Percentiles rank a stretch among this genome's conserved stretches.
Conservation (phyloP, 2,329 filamentous ascomycete genomes). For the Ciborinia camelliae region DNA sequence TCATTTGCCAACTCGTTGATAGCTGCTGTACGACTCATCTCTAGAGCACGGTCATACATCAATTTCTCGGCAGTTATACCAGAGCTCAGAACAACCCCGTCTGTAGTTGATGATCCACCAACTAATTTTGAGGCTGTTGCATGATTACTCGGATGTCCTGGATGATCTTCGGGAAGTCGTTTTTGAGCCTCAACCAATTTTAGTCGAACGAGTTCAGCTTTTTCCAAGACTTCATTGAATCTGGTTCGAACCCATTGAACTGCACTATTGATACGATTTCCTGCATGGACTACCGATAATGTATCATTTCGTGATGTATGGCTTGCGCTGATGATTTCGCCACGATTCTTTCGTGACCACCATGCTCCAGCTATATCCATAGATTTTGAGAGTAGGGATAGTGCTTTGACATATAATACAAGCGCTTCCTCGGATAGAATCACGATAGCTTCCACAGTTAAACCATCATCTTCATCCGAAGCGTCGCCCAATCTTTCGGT, state of each 20-base stretch:
- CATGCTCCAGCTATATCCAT: slow-evolving; percentile 93
- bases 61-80: slow-evolving; percentile 93
- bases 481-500: slow-evolving; percentile 52
- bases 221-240: slow-evolving; percentile 96
- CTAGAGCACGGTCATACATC: slow-evolving; percentile 95
- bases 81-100: slow-evolving; percentile 78
- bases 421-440: slow-evolving; percentile 89
- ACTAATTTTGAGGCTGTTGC: slow-evolving; percentile 53
- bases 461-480: slow-evolving; percentile 65
- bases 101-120: slow-evolving; percentile 53
- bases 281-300: slow-evolving; percentile 41
- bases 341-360: slow-evolving; percentile 79
- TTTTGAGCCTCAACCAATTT: slow-evolving; percentile 85
- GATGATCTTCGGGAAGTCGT: slow-evolving; percentile 77
- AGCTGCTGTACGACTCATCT: slow-evolving; percentile 93
- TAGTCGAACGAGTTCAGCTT: slow-evolving; percentile 88
- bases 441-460: slow-evolving; percentile 83
- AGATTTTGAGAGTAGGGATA: slow-evolving; percentile 84
- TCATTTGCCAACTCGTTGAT: slow-evolving; percentile 95
- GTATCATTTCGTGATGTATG: slow-evolving; percentile 43
- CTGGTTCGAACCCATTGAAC: slow-evolving; percentile 93
- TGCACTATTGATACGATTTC: slow-evolving; percentile 78
- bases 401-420: slow-evolving; percentile 91
- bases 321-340: slow-evolving; percentile 50
- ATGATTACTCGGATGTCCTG: slow-evolving; percentile 79